phyloP scores from a whole-genome alignment of 2,329 filamentous ascomycete genomes.

The Aspergillus jensenii region DNA sequence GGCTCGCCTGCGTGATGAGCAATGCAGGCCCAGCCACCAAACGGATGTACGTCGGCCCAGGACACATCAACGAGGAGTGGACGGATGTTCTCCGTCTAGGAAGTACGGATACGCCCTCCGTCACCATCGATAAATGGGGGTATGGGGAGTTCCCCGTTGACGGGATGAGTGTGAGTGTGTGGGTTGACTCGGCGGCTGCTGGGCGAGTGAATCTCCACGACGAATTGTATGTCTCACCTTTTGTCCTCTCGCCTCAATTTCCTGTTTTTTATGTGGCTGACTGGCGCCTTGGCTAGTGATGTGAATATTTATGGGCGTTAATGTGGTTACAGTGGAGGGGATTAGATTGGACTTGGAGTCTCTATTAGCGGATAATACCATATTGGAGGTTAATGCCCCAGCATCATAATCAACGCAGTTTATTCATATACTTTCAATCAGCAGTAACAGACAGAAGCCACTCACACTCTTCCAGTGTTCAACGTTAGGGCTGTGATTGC shows the following conservation, averaged over 20 bases:
- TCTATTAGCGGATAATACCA: no score
- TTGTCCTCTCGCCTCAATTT: no score
- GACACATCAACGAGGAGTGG: slow-evolving; percentile 61
- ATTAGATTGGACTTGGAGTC: no score
- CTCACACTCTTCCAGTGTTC: no score
- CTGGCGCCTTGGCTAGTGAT: background rate
- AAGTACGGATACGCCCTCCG: slow-evolving; percentile 33
- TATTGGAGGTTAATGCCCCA: no score
- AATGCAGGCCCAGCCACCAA: slow-evolving; percentile 51
- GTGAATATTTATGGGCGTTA: background rate
- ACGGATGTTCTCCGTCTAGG: slow-evolving; percentile 27
- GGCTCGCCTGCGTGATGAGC: slow-evolving; percentile 58
- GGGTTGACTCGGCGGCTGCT: slow-evolving; percentile 55
- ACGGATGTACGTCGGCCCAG: slow-evolving; percentile 61
- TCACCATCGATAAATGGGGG: slow-evolving; percentile 59
- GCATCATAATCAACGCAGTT: no score
- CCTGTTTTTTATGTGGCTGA: background rate
- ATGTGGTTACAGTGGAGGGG: no score
- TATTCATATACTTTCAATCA: no score
- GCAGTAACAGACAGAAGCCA: no score
- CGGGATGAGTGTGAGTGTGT: slow-evolving; percentile 59
- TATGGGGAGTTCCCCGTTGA: slow-evolving; percentile 58
- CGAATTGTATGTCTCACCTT: background rate
- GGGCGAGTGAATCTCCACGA: background rate
- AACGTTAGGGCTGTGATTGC: no score